These are phyloP conservation scores for Neocatenulostroma microsporum DNA, from an alignment of 2,329 filamentous ascomycete genomes.

Conservation along the genomic window DNA sequence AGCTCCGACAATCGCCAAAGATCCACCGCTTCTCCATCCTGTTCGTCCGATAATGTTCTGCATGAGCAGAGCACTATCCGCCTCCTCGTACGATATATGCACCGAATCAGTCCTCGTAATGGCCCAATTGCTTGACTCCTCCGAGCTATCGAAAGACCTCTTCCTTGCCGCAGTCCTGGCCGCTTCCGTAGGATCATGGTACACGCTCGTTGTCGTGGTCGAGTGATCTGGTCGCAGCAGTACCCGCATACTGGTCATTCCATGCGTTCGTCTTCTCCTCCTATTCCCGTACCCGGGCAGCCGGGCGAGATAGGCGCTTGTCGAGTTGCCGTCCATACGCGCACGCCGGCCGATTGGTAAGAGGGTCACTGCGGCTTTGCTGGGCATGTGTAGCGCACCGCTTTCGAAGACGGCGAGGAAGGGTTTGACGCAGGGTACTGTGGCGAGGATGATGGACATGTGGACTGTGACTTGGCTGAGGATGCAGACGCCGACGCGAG, in stretches of 20 bases:
- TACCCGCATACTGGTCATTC: too few relatives aligned
- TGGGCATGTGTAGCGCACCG: constrained; percentile 6
- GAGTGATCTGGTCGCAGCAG: not conserved
- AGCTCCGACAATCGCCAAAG: too few relatives aligned
- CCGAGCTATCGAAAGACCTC: constrained; percentile 1
- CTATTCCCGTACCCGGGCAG: too few relatives aligned
- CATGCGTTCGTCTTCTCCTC: too few relatives aligned
- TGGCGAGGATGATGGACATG: constrained; percentile 23
- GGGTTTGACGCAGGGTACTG: constrained; percentile 24
- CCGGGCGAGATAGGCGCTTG: too few relatives aligned
- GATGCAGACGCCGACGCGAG: constrained; percentile 15
- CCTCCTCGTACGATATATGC: not conserved
- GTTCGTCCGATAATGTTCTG: too few relatives aligned
- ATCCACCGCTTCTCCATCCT: too few relatives aligned
- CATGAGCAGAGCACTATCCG: not conserved
- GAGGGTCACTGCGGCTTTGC: too few relatives aligned
- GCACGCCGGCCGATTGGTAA: too few relatives aligned
- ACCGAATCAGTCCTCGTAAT: constrained; percentile 6
- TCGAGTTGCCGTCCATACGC: not conserved
- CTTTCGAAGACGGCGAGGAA: constrained; percentile 18
- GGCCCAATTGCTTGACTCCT: not conserved
- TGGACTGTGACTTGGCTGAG: constrained; percentile 21
- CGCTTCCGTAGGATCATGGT: constrained; percentile 1
- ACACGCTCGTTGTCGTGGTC: constrained; percentile 3
- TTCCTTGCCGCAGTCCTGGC: constrained; percentile 1